Evolutionary conservation across 805 yeast species (phyloP), one percentile per base, ranked within the genome.

Genomic region (Peterozyma xylosa): DNA sequence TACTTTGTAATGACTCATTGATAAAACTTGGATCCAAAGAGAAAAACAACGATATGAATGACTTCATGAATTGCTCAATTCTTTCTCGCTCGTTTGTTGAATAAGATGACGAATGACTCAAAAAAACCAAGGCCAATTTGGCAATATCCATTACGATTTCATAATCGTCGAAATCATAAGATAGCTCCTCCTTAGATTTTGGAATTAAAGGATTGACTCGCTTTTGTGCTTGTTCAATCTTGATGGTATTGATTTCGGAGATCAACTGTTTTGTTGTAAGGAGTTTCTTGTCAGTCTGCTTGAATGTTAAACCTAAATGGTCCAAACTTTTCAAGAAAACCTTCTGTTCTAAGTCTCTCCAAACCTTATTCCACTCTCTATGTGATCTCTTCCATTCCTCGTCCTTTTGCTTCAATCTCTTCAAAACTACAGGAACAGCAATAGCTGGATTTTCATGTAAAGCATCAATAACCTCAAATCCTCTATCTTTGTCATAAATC

Each of bases 301-400:
- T 93, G 69, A 93, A 93, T 0, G 97, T 90, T 54, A 93, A 73
- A 1, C 99, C 99, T 49, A 91, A 69, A 61, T 93, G 99, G 60
- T 93, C 99, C 51, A 93, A 71, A 2, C 96, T 86, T 63, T 93
- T 93, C 69, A 80, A 87, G 61, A 86, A 90, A 0, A 89, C 96
- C 56, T 88, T 90, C 58, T 90, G 96, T 63, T 93, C 99, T 66
- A 95, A 80, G 64, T 91, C 98, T 58, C 99, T 80, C 99, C 99
- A 93, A 11, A 89, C 95, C 60, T 91, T 91, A 65, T 91, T 91
- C 98, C 99, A 93, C 61, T 93, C 98, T 55, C 98, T 79, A 56
- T 91, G 99, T 2, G 96, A 90, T 49, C 96, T 78, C 63, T 88
- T 86, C 99, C 99, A 93, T 64, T 93, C 99, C 64, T 93, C 98